phyloP scores from a whole-genome alignment of 1,139 yeast genomes.

The Suzukiozyma palmioleophila region DNA sequence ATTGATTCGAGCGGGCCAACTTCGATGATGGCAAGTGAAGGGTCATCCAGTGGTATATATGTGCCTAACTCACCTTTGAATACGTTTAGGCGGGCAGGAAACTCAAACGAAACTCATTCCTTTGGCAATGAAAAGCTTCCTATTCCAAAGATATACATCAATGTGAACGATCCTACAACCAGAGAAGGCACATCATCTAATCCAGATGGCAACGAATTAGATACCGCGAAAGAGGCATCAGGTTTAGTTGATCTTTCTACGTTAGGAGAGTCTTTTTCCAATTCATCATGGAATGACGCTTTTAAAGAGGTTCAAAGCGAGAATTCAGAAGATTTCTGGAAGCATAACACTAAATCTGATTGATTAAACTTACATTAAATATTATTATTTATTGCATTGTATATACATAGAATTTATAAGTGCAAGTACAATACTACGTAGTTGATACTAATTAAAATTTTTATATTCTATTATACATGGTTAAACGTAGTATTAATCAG shows the following conservation, averaged over 20 bases:
- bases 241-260: conserved; percentile 19
- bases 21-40: conserved; percentile 7
- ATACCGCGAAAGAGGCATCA: conserved; percentile 4
- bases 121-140: no score
- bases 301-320: conserved; percentile 17
- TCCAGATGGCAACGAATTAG: background rate
- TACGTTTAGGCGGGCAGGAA: conserved; percentile 12
- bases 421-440: background rate
- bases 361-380: background rate
- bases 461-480: background rate
- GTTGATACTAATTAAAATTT: background rate
- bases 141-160: conserved; percentile 1
- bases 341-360: background rate
- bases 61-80: conserved; percentile 31
- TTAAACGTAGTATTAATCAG: conserved; percentile 19
- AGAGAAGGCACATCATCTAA: background rate
- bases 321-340: conserved; percentile 3
- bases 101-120: conserved; percentile 5
- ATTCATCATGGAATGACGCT: conserved; percentile 27
- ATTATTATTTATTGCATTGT: no score
- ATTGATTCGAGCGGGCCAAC: background rate
- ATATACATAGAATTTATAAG: background rate
- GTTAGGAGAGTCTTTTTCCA: conserved; percentile 22
- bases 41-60: conserved; percentile 21
- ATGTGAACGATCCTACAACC: background rate